Percentiles rank a stretch among this genome's conserved stretches.
Evolutionary conservation across 305 asterid genomes (phyloP).

Genomic region (Ruellia speciosa): DNA sequence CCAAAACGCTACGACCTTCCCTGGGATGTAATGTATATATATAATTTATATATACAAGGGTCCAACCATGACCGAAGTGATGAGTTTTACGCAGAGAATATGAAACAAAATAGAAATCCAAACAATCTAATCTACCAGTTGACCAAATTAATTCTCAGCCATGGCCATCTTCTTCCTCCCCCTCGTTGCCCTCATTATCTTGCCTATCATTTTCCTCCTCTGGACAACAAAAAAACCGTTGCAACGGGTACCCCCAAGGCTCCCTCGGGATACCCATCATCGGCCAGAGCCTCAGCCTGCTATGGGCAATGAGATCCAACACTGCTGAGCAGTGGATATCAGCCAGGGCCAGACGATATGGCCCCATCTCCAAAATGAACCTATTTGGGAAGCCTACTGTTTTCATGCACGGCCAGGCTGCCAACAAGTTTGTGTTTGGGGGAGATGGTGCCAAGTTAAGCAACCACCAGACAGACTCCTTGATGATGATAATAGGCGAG

Average conservation of each 20-base stretch:
- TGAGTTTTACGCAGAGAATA: too few species aligned
- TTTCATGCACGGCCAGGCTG: constrained; percentile 58
- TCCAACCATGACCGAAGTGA: too few species aligned
- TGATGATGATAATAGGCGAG: constrained; percentile 53
- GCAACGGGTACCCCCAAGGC: constrained; percentile 23
- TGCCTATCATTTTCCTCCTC: constrained; percentile 17
- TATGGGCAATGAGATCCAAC: constrained; percentile 10
- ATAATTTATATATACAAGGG: too few species aligned
- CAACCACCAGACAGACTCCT: constrained; percentile 49
- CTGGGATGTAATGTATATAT: too few species aligned
- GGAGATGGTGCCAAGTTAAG: constrained; percentile 31
- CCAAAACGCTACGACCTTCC: too few species aligned
- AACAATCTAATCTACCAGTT: too few species aligned
- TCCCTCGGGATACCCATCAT: constrained; percentile 28
- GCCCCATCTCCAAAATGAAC: constrained; percentile 48
- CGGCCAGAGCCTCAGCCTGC: constrained; percentile 29
- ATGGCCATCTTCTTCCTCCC: background rate
- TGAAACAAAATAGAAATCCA: too few species aligned
- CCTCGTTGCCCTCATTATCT: constrained; percentile 16
- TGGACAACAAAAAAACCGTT: background rate
- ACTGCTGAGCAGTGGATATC: constrained; percentile 20
- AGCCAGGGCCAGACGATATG: constrained; percentile 23
- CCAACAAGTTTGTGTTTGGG: constrained; percentile 58
- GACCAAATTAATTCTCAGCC: background rate
- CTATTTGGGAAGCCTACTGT: constrained; percentile 69